phyloP scores from a whole-genome alignment of 2,329 filamentous ascomycete genomes.

The Neocatenulostroma microsporum region DNA sequence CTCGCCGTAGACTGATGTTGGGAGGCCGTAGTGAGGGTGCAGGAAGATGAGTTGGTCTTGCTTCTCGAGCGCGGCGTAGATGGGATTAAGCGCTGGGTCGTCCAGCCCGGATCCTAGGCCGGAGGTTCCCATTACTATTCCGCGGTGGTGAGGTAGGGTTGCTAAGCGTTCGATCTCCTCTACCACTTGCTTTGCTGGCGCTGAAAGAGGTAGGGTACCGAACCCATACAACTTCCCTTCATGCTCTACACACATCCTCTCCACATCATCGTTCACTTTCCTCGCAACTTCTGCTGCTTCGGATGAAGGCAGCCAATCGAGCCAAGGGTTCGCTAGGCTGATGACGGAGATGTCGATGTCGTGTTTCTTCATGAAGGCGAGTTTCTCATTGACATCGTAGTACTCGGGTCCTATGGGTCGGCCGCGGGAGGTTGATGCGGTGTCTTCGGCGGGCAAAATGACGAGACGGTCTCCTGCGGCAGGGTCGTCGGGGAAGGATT shows the following conservation, averaged over 20 bases:
- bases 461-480: slow-evolving; percentile 50
- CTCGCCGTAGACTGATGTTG: slow-evolving; percentile 69
- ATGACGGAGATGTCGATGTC: slow-evolving; percentile 75
- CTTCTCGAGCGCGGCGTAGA: slow-evolving; percentile 62
- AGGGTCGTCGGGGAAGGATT: slow-evolving; percentile 50
- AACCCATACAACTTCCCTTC: slow-evolving; percentile 72
- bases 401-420: slow-evolving; percentile 79
- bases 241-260: slow-evolving; percentile 58
- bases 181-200: slow-evolving; percentile 52
- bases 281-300: slow-evolving; percentile 58
- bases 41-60: slow-evolving; percentile 65
- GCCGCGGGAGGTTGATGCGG: slow-evolving; percentile 48
- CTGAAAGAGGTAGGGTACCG: slow-evolving; percentile 70
- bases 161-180: slow-evolving; percentile 57
- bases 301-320: slow-evolving; percentile 65
- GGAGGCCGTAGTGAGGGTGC: slow-evolving; percentile 87
- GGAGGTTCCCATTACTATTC: slow-evolving; percentile 81
- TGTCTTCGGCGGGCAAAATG: slow-evolving; percentile 26
- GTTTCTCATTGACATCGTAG: slow-evolving; percentile 69
- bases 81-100: slow-evolving; percentile 62
- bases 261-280: slow-evolving; percentile 70
- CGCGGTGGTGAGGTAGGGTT: slow-evolving; percentile 60
- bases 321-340: slow-evolving; percentile 87
- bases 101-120: slow-evolving; percentile 75
- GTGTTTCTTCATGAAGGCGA: slow-evolving; percentile 82